Evolutionary conservation across 768 basidiomycete genomes (phyloP), one percentile per base, ranked within the genome.

Genomic region (Harrya chromipes): DNA sequence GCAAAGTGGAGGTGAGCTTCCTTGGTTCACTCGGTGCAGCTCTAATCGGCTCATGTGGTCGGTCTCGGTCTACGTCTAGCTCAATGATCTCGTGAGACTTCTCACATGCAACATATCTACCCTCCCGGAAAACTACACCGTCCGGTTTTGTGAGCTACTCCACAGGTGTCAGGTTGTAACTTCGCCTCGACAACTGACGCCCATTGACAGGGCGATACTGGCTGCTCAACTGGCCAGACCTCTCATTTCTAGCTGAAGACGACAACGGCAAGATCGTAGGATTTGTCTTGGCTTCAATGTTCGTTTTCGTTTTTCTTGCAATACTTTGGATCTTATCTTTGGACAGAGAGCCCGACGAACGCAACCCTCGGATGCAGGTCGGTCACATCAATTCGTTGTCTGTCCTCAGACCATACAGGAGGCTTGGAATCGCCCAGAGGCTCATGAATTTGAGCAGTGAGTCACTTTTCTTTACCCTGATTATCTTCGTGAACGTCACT

Each of bases 231-330:
- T 81, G 80, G 80, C 80, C 79, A 9, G 72, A 77, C 34, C 60
- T 80, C 20, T 79, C 76, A 6, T 81, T 74, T 58, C 76, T 81
- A 6, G 80, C 79, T 1, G 78, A 78, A 41, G 73, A 79, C 41
- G 69, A 72, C 29, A 63, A 60, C 20, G 78, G 79, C 1, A 70
- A 74, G 20, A 70, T 81, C 19, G 79, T 81, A 1, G 80, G 80
- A 10, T 81, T 80, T 57, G 79, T 81, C 14, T 57, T 81, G n/a
- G 76, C 75, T 0, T 79, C 80, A 41, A 77, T 81, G 80, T 80
- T 43, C 29, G 75, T 60, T 23, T 35, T 19, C n/a, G n/a, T 40
- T 31, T 35, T 17, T 23, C 13, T 17, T 44, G 27, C 29, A 19
- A 16, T 10, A 37, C 12, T 23, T 27, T 24, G 19, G 26, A 16